Evolutionary conservation across 148 eudicot species (phyloP), one percentile per base, ranked within the genome.

Genomic region (Nepenthes gracilis): DNA sequence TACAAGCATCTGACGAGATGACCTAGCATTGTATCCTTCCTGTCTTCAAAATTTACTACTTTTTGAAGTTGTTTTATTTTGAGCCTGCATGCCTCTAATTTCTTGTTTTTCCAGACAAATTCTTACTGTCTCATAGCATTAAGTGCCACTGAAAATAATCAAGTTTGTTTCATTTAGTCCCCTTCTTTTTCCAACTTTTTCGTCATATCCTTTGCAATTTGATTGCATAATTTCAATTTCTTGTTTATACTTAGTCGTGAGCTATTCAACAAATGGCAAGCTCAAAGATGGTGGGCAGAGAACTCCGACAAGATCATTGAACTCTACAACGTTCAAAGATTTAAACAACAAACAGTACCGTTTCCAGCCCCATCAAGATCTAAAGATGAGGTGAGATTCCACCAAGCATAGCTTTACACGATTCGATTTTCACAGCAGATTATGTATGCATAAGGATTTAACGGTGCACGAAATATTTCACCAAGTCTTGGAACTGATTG

Each of bases 221-320:
- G 45, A 40, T 40, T 40, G 4, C 45, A 40, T 40, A 8, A 3
- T 40, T 55, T 54, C 2, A 38, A 35, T 32, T 47, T 43, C 58
- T 58, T 36, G n/a, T 57, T 65, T 77, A 57, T 58, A 23, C 23
- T 59, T 78, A 92, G 98, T 71, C 98, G 98, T 13, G 98, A 92
- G 69, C 84, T 88, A 68, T 92, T 88, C 70, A 85, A 82, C 77
- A 92, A 92, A 71, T 82, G 84, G 90, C 96, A 92, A 88, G 98
- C 98, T 75, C 98, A 92, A 75, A 81, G 85, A 61, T 92, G 98
- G 98, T 92, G 98, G 98, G 72, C 94, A 6, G 96, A 85, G 74
- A 92, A 92, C 76, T 83, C 78, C 63, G 98, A 92, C 64, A 92
- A 85, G 63, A 83, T 92, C 36, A 82, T 85, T 86, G 98, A 92